phyloP scores from a whole-genome alignment of 2,329 filamentous ascomycete species.

The Fusarium goolgardi region DNA sequence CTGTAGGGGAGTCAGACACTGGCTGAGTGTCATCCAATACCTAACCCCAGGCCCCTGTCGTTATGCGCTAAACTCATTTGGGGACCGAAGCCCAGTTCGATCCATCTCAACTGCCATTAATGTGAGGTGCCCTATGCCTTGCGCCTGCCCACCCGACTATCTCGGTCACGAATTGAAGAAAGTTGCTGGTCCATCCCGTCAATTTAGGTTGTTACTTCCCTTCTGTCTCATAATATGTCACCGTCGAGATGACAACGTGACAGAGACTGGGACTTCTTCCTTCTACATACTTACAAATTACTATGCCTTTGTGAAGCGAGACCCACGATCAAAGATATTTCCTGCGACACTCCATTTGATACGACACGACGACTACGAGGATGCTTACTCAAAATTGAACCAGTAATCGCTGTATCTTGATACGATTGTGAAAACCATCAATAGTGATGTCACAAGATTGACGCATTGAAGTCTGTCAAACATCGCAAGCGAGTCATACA shows the following conservation, averaged over 20 bases:
- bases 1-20: conserved; percentile 23
- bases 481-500: conserved; percentile 1
- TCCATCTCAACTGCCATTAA: conserved; percentile 26
- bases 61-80: conserved; percentile 50
- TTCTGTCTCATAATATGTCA: conserved; percentile 17
- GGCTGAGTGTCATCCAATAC: conserved; percentile 22
- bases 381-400: conserved; percentile 30
- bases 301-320: conserved; percentile 31
- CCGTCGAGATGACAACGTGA: conserved; percentile 38
- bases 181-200: conserved; percentile 34
- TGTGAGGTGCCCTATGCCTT: conserved; percentile 1
- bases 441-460: conserved; percentile 6
- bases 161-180: conserved; percentile 42
- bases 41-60: conserved; percentile 23
- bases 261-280: conserved; percentile 18
- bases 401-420: conserved; percentile 8
- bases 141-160: conserved; percentile 34
- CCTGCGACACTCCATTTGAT: background rate
- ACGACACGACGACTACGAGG: conserved; percentile 13
- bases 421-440: conserved; percentile 10
- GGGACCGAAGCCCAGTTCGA: conserved; percentile 49
- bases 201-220: conserved; percentile 5
- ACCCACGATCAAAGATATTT: conserved; percentile 5
- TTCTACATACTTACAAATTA: conserved; percentile 11
- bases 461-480: conserved; percentile 7